Base-by-base conservation (phyloP, 805 yeast genomes). In the Lipomyces yamanashiensis region DNA sequence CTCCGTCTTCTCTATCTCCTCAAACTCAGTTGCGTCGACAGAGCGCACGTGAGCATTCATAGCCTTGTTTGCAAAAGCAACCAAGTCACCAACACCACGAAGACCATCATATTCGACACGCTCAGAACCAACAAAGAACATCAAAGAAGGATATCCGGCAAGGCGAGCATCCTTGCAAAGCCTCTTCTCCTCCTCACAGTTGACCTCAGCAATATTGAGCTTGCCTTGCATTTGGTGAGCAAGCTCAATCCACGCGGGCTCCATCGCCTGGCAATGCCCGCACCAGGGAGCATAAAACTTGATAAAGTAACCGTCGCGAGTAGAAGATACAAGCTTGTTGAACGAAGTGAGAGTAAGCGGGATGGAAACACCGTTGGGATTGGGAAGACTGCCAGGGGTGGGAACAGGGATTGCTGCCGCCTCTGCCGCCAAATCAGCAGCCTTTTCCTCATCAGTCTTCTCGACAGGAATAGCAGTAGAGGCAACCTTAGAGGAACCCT, bases 271-370 rank as follows among this genome's bases (percentile, higher is more conserved):
- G 67, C 81, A 79, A 68, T 77, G 79, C 19, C 77, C 75, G 67
- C 81, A 79, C 57, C 72, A 64, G 9, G 81, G 80, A 6, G 77
- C 74, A 66, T 74, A 77, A 67, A 79, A 79, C 70, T 77, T 76
- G 71, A 79, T 64, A 53, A 79, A 69, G 79, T 81, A 79, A 23
- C 77, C 74, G 65, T 76, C 77, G 36, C 62, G 61, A 23, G 74
- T 61, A 4, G 64, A 59, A 7, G 72, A 59, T n/a, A 77, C 75
- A 5, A 60, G 64, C 9, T 67, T 62, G 15, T 70, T 69, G 60
- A 76, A 75, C 15, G 72, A 67, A 12, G 69, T 67, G 34, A 64
- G 70, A 43, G 67, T 70, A 21, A 79, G 69, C 39, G 68, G 72
- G 7, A 65, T 63, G 3, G 79, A 74, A 10, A 59, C 61, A 7